Evolutionary conservation across 2,329 filamentous ascomycete species (phyloP).

Genomic region (Aquanectria penicillioides): DNA sequence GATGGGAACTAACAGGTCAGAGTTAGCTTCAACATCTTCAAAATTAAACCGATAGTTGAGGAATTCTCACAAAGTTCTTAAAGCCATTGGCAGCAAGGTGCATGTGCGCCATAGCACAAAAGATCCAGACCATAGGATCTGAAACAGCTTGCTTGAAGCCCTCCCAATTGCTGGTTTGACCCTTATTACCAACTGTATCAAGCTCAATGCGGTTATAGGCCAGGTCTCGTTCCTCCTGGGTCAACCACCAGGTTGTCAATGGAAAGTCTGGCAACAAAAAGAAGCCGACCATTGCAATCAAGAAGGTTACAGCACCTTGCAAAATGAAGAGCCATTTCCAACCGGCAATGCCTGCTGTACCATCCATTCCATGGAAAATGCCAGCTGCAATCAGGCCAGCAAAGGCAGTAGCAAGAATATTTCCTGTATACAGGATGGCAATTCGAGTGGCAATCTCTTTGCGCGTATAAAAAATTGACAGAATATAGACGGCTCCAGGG

Average conservation of each 20-base stretch:
- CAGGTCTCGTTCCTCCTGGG: conserved; percentile 53
- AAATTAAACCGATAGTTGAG: too few relatives aligned
- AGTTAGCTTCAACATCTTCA: background rate
- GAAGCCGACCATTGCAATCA: conserved; percentile 33
- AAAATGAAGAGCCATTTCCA: conserved; percentile 68
- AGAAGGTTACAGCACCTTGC: conserved; percentile 60
- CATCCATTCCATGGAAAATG: conserved; percentile 47
- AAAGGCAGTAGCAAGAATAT: conserved; percentile 49
- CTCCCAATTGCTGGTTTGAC: conserved; percentile 50
- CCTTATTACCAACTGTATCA: conserved; percentile 56
- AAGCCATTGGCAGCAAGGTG: conserved; percentile 59
- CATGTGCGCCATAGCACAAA: conserved; percentile 61
- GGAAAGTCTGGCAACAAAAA: conserved; percentile 48
- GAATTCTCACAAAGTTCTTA: conserved; percentile 42
- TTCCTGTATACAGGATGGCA: conserved; percentile 55
- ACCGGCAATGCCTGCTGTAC: conserved; percentile 32
- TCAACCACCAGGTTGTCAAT: conserved; percentile 54
- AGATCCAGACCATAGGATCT: conserved; percentile 59
- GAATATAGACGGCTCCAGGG: conserved; percentile 50
- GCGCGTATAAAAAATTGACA: conserved; percentile 65
- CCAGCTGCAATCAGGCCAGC: conserved; percentile 55
- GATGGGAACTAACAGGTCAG: conserved; percentile 24
- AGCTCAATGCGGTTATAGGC: conserved; percentile 53
- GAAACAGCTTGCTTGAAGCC: conserved; percentile 55
- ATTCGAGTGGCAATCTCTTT: conserved; percentile 55